These are phyloP conservation scores for Arctium minus DNA, from an alignment of 129 eudicot genomes.

Conservation along the genomic window DNA sequence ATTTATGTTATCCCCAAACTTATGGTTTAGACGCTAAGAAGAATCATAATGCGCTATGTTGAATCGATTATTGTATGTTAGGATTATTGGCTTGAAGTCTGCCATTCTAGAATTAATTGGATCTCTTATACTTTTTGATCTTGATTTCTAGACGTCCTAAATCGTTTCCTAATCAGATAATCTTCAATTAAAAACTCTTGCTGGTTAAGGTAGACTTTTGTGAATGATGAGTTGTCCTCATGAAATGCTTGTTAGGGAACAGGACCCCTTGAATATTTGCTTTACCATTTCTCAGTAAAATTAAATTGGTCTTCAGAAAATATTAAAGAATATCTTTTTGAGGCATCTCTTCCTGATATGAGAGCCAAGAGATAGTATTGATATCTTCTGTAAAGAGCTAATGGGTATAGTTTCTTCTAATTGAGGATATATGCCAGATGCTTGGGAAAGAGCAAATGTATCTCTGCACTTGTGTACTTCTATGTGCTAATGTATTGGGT, in stretches of 20 bases:
- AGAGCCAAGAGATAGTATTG: background rate
- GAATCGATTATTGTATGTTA: background rate
- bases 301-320: background rate
- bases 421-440: background rate
- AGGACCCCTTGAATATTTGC: background rate
- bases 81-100: background rate
- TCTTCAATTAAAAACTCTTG: background rate
- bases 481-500: background rate
- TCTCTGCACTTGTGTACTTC: background rate
- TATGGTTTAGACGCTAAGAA: background rate
- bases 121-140: background rate
- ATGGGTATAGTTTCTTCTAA: background rate
- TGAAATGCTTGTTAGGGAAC: background rate
- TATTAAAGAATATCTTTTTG: background rate
- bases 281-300: background rate
- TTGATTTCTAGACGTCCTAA: background rate
- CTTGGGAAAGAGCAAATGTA: background rate
- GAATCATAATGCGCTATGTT: background rate
- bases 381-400: background rate
- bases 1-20: background rate
- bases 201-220: background rate
- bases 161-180: background rate
- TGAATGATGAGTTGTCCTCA: background rate
- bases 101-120: background rate
- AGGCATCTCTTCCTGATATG: background rate